A percentile compares a stretch with the other conserved stretches of the same genome.
Conservation (phyloP, 2,329 filamentous ascomycete species). For the Xenosphaeropsis pyriputrescens region DNA sequence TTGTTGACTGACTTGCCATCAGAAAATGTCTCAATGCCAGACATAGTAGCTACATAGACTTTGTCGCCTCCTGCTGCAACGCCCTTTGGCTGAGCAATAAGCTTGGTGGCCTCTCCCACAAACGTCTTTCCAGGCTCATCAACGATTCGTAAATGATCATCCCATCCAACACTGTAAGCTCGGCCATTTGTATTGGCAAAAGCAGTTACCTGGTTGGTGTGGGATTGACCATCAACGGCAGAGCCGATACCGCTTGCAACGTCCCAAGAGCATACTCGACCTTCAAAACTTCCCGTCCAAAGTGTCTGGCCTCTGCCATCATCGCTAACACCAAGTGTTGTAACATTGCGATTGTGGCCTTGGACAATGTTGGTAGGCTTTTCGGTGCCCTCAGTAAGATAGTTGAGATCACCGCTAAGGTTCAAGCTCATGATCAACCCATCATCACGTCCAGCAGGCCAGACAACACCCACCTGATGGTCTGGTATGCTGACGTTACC, state of each 20-base stretch:
- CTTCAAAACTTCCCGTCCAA: conserved; percentile 87
- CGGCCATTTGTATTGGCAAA: conserved; percentile 48
- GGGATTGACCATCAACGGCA: conserved; percentile 63
- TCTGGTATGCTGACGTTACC: conserved; percentile 57
- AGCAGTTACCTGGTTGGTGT: conserved; percentile 75
- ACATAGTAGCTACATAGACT: conserved; percentile 33
- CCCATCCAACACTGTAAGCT: conserved; percentile 85
- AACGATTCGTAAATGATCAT: conserved; percentile 73
- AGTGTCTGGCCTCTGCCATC: conserved; percentile 40
- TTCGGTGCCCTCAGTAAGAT: conserved; percentile 58
- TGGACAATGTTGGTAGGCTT: conserved; percentile 60
- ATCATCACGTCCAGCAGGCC: conserved; percentile 69
- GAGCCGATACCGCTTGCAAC: conserved; percentile 51
- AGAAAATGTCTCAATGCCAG: conserved; percentile 43
- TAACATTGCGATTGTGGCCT: conserved; percentile 87
- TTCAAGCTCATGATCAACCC: conserved; percentile 83
- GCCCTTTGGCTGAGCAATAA: conserved; percentile 70
- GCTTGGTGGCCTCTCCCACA: conserved; percentile 48
- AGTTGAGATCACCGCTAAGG: conserved; percentile 79
- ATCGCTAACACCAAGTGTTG: conserved; percentile 49
- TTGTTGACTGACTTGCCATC: conserved; percentile 45
- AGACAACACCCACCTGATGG: conserved; percentile 91
- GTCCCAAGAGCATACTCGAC: conserved; percentile 77
- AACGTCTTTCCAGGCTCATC: conserved; percentile 66
- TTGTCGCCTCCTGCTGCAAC: conserved; percentile 37